Evolutionary conservation across 2,329 filamentous ascomycete species (phyloP).

Genomic region (Aspergillus nomiae): DNA sequence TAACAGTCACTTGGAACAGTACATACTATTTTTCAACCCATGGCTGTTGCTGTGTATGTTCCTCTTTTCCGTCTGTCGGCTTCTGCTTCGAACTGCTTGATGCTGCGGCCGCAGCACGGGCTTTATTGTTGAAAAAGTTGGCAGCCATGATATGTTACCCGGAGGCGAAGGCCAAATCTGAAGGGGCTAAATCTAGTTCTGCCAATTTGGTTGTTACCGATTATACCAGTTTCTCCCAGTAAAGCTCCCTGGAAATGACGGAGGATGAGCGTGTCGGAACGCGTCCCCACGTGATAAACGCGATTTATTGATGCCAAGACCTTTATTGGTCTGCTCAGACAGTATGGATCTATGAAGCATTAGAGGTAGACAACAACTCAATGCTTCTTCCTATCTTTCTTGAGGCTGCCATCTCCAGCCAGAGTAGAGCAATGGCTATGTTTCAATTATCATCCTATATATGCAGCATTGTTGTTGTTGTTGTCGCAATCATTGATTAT

Average conservation of each 20-base stretch:
- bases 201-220: conserved; percentile 1
- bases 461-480: neutral
- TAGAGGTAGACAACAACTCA: neutral
- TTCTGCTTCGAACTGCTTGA: conserved; percentile 71
- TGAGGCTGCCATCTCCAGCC: too few relatives aligned
- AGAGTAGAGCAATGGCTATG: neutral
- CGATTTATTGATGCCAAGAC: conserved; percentile 25
- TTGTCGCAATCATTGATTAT: neutral
- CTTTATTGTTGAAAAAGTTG: conserved; percentile 94
- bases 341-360: neutral
- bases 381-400: neutral
- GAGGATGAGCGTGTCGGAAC: conserved; percentile 24
- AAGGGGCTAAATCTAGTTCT: conserved; percentile 1
- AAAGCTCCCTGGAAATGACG: neutral
- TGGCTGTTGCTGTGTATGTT: conserved; percentile 72
- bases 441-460: neutral
- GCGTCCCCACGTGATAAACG: conserved; percentile 39
- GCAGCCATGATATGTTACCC: conserved; percentile 58
- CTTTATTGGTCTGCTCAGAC: neutral
- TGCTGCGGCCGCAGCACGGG: conserved; percentile 70
- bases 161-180: neutral
- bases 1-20: neutral
- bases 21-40: conserved; percentile 98
- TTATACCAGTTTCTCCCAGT: neutral
- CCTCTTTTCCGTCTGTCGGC: conserved; percentile 61